Evolutionary conservation across 2,329 filamentous ascomycete genomes (phyloP).

Genomic region (Fusarium proliferatum): DNA sequence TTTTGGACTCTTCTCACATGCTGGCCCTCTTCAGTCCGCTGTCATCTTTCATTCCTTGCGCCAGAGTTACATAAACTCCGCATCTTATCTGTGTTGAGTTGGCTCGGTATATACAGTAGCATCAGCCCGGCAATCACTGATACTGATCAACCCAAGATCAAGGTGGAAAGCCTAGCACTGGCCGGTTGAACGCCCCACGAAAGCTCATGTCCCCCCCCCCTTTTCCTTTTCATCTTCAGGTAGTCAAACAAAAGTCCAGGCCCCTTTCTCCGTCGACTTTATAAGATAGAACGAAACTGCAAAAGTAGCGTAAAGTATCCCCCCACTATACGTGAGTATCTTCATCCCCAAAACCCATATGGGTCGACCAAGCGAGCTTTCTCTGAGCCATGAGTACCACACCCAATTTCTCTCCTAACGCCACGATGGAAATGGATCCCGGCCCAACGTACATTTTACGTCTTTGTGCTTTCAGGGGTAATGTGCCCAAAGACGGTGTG

Average conservation of each 20-base stretch:
- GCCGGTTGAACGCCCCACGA: constrained; percentile 43
- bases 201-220: constrained; percentile 22
- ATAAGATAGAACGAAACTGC: constrained; percentile 2
- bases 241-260: constrained; percentile 20
- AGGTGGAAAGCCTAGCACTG: constrained; percentile 21
- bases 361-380: constrained; percentile 20
- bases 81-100: constrained; percentile 31
- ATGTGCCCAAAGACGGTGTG: constrained; percentile 7
- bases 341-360: constrained; percentile 1
- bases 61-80: constrained; percentile 21
- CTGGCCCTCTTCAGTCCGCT: constrained; percentile 1
- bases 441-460: constrained; percentile 34
- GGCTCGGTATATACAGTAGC: constrained; percentile 33
- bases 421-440: constrained; percentile 34
- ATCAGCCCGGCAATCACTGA: constrained; percentile 9
- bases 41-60: constrained; percentile 14
- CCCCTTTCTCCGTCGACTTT: constrained; percentile 1
- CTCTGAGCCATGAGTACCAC: constrained; percentile 5
- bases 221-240: constrained; percentile 15
- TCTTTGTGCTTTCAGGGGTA: constrained; percentile 2
- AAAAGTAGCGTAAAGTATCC: constrained; percentile 6
- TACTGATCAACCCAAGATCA: constrained; percentile 13
- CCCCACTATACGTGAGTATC: neutral
- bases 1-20: neutral
- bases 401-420: constrained; percentile 28